Evolutionary conservation across 2,329 filamentous ascomycete species (phyloP).

Genomic region (Allantophomopsis cytisporea): DNA sequence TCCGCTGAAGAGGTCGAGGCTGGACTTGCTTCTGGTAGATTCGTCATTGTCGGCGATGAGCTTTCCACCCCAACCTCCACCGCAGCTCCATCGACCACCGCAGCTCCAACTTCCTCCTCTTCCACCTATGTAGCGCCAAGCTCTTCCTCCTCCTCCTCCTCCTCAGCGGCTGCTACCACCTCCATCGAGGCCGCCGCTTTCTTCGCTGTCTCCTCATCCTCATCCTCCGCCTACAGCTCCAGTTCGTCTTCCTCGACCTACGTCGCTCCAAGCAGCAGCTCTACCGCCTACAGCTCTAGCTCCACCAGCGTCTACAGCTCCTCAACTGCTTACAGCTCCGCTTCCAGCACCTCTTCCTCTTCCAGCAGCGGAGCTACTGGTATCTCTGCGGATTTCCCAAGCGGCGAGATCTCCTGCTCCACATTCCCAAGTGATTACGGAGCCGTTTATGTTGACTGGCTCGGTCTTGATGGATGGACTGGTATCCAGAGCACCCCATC

Average conservation of each 20-base stretch:
- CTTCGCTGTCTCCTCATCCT: constrained; percentile 8
- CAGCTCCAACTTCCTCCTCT: constrained; percentile 14
- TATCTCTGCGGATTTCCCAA: constrained; percentile 57
- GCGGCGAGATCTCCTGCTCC: constrained; percentile 56
- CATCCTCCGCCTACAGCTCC: constrained; percentile 8
- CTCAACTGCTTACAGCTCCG: constrained; percentile 13
- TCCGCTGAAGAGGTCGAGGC: constrained; percentile 49
- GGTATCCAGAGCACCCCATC: constrained; percentile 57
- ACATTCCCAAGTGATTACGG: constrained; percentile 73
- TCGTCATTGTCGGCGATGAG: constrained; percentile 46
- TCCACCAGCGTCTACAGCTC: constrained; percentile 9
- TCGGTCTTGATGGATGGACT: constrained; percentile 61
- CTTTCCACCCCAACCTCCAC: constrained; percentile 27
- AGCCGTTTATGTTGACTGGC: constrained; percentile 55
- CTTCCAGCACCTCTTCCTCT: constrained; percentile 8
- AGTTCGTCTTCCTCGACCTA: constrained; percentile 20
- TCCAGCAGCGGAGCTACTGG: constrained; percentile 29
- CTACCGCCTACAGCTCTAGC: constrained; percentile 20
- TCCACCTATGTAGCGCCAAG: constrained; percentile 14
- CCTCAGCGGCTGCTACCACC: constrained; percentile 15
- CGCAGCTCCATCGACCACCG: constrained; percentile 21
- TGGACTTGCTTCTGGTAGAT: constrained; percentile 60
- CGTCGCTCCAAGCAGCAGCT: constrained; percentile 22
- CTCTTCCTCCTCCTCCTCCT: constrained; percentile 19
- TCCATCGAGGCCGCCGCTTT: constrained; percentile 9